Conservation (phyloP, 768 basidiomycete genomes). For the Astraeus odoratus region DNA sequence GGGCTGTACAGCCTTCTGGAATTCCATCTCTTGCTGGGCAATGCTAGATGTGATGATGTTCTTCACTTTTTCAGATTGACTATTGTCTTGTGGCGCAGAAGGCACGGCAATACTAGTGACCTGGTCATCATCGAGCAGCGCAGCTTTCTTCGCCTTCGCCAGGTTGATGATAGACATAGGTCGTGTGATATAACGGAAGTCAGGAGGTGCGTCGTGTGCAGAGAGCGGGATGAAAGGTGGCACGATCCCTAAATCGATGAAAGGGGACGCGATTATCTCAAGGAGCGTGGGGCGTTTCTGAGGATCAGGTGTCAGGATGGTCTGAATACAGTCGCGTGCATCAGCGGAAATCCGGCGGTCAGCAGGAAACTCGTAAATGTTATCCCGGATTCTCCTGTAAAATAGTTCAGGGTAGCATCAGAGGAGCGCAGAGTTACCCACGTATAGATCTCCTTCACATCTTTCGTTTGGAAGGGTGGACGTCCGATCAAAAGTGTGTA, state of each 20-base stretch:
- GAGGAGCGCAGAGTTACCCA: slow-evolving; percentile 27
- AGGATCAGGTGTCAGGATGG: slow-evolving; percentile 83
- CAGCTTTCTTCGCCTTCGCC: slow-evolving; percentile 51
- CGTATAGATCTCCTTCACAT: slow-evolving; percentile 96
- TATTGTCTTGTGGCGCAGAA: slow-evolving; percentile 20
- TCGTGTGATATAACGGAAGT: slow-evolving; percentile 63
- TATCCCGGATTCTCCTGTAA: slow-evolving; percentile 81
- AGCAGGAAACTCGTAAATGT: slow-evolving; percentile 86
- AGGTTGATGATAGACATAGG: slow-evolving; percentile 64
- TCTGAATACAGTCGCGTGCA: slow-evolving; percentile 69
- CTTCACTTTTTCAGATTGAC: slow-evolving; percentile 13
- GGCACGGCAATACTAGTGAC: slow-evolving; percentile 38
- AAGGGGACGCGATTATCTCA: slow-evolving; percentile 77
- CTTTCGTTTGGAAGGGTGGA: slow-evolving; percentile 98
- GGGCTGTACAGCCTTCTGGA: slow-evolving; percentile 92
- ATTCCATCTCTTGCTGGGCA: slow-evolving; percentile 90
- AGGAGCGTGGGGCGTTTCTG: slow-evolving; percentile 75
- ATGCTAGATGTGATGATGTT: slow-evolving; percentile 54
- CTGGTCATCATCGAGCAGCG: slow-evolving; percentile 61
- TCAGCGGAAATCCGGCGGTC: slow-evolving; percentile 67
- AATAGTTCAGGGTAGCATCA: not conserved
- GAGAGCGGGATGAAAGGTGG: slow-evolving; percentile 76
- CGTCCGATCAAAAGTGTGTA: slow-evolving; percentile 92
- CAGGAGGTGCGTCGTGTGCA: slow-evolving; percentile 68
- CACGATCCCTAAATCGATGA: slow-evolving; percentile 76